phyloP scores from a whole-genome alignment of 768 basidiomycete genomes.

The Lyophyllum atratum region DNA sequence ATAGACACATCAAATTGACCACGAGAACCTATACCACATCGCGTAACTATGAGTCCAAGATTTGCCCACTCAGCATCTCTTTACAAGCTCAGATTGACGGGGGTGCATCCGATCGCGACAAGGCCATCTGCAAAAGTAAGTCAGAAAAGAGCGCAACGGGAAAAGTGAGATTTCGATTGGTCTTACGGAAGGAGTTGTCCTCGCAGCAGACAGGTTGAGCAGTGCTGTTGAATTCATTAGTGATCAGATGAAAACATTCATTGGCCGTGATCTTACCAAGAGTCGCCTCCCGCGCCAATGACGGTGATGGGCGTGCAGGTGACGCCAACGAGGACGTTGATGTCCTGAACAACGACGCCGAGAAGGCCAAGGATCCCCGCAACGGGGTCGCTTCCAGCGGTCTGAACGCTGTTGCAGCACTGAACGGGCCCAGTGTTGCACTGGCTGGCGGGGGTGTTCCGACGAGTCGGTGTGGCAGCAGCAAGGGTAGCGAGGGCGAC shows the following conservation, averaged over 20 bases:
- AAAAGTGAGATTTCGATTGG: neutral
- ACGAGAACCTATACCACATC: too few species aligned
- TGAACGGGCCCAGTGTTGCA: conserved; percentile 31
- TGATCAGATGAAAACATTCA: neutral
- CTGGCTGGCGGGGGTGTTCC: neutral
- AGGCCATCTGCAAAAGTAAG: neutral
- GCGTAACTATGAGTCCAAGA: too few species aligned
- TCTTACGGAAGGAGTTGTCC: conserved; percentile 3
- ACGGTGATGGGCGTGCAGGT: conserved; percentile 25
- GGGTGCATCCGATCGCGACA: neutral
- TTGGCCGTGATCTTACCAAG: conserved; percentile 14
- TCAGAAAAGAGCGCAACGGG: neutral
- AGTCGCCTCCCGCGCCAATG: conserved; percentile 18
- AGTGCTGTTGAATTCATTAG: conserved; percentile 1
- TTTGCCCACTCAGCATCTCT: too few species aligned
- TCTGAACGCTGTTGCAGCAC: conserved; percentile 25
- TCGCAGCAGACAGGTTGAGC: conserved; percentile 10
- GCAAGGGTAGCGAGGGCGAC: conserved; percentile 19
- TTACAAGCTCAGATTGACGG: neutral
- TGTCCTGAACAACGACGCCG: conserved; percentile 4
- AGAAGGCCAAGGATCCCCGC: conserved; percentile 1
- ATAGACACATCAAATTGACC: too few species aligned
- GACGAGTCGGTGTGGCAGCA: conserved; percentile 22
- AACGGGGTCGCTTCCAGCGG: conserved; percentile 7
- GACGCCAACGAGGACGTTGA: conserved; percentile 12